Percentiles rank a stretch among this genome's conserved stretches.
These are phyloP conservation scores for Dicorynia guianensis DNA, from an alignment of 306 rosid species.

Conservation along the genomic window DNA sequence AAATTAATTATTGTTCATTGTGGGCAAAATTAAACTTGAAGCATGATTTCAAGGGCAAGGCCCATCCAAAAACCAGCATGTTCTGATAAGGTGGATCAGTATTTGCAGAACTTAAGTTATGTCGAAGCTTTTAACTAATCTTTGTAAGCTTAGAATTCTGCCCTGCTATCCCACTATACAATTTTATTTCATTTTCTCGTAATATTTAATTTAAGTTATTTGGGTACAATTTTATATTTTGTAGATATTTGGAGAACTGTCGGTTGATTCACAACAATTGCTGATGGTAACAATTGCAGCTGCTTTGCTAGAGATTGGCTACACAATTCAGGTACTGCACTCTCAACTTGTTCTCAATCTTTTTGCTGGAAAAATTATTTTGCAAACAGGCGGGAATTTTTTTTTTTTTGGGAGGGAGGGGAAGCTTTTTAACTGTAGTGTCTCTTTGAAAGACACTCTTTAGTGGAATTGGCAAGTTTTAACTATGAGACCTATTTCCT, in stretches of 20 bases:
- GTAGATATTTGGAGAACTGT: conserved; percentile 86
- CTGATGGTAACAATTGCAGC: conserved; percentile 80
- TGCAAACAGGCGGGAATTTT: conserved; percentile 1
- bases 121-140: conserved; percentile 29
- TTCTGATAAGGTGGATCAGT: not conserved
- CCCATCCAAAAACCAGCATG: not conserved
- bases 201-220: conserved; percentile 11
- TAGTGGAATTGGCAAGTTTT: too few species aligned
- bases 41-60: conserved; percentile 35
- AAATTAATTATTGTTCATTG: conserved; percentile 21
- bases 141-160: not conserved
- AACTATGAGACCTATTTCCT: too few species aligned
- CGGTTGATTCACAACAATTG: conserved; percentile 82
- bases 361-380: conserved; percentile 10
- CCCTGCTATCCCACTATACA: not conserved
- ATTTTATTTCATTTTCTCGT: conserved; percentile 12
- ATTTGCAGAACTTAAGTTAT: conserved; percentile 14
- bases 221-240: conserved; percentile 23
- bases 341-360: conserved; percentile 30
- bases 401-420: too few species aligned
- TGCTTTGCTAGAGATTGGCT: conserved; percentile 86
- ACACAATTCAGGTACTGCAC: conserved; percentile 67
- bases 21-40: conserved; percentile 22
- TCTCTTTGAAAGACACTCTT: too few species aligned
- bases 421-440: too few species aligned